Conservation (phyloP, 2,329 filamentous ascomycete species). For the Beauveria medogensis region DNA sequence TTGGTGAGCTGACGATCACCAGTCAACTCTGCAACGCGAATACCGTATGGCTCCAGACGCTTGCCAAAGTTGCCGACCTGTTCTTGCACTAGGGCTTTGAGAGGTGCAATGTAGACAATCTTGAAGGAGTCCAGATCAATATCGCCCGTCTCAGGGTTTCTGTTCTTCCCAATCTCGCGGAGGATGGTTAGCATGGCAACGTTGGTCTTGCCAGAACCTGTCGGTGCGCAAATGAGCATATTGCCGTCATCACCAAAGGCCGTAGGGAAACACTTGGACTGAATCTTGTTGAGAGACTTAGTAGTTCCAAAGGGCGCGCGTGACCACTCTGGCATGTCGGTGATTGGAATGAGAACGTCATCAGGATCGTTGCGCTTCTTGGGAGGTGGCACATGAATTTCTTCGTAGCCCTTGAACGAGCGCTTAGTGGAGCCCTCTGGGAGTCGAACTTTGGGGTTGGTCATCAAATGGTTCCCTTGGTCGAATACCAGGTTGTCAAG, state of each 20-base stretch:
- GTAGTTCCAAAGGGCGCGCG: slow-evolving; percentile 76
- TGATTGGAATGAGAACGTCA: slow-evolving; percentile 74
- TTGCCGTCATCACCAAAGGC: slow-evolving; percentile 94
- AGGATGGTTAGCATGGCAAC: slow-evolving; percentile 96
- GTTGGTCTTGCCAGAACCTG: slow-evolving; percentile 96
- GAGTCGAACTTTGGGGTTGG: slow-evolving; percentile 90
- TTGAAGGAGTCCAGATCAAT: slow-evolving; percentile 96
- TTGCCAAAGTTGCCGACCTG: slow-evolving; percentile 97
- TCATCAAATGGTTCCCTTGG: slow-evolving; percentile 98
- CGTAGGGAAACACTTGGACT: slow-evolving; percentile 84
- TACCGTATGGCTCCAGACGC: slow-evolving; percentile 80
- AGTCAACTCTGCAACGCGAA: slow-evolving; percentile 89
- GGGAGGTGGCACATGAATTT: slow-evolving; percentile 91
- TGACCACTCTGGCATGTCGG: slow-evolving; percentile 89
- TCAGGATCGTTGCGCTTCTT: slow-evolving; percentile 77
- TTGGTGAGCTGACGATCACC: slow-evolving; percentile 98
- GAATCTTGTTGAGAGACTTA: slow-evolving; percentile 86
- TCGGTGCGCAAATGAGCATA: slow-evolving; percentile 95
- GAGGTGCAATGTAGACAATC: slow-evolving; percentile 92
- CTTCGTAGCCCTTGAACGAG: slow-evolving; percentile 96
- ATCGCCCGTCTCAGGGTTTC: slow-evolving; percentile 80
- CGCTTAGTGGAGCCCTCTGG: slow-evolving; percentile 93
- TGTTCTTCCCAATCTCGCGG: slow-evolving; percentile 91
- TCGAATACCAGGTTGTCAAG: slow-evolving; percentile 95
- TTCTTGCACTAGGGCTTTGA: slow-evolving; percentile 94